Base-by-base conservation (phyloP, 371 early-diverging fungal genomes). In the Syncephalis plumigaleata region DNA sequence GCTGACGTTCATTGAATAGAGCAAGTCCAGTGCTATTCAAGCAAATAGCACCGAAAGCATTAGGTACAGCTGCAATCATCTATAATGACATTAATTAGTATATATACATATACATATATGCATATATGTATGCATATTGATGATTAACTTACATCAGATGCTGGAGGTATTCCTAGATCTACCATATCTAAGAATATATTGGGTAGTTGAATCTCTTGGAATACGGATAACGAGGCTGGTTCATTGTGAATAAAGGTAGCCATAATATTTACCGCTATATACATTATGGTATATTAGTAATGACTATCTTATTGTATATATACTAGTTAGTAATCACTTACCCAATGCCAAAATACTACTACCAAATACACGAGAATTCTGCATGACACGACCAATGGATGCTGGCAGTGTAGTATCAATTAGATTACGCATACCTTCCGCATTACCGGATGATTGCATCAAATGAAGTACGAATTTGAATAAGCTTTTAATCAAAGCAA, bases 161-260 rank as follows among this genome's bases (percentile, higher is more conserved):
- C 81, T 47, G 62, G 66, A 9, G 80, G 91, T 31, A 87, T 64
- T 24, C 77, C 75, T 15, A 53, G 54, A 17, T 67, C 61, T 16
- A 88, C 65, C 21, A 80, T 71, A 2, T 65, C 62, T 23, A 95
- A 65, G 56, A 97, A 81, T 1, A 76, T 69, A 45, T 90, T 82
- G 1, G 94, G 92, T 24, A 95, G 59, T 38, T 76, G 68, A 3
- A 76, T 68, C 60, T 96, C 96, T 60, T 96, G 96, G 37, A 96
- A 64, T 45, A 97, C 86, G 1, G 84, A 55, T 16, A 96, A 63
- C 2, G 79, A 83, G 0, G 95, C 93, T 0, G 98, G 95, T 52
- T 97, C 98, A 55, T 91, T 94, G 60, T 97, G 95, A 37, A 97
- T 86, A 51, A 97, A 84, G 5, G 89, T 91, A 0, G 95, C 77